Percentiles rank a stretch among this genome's conserved stretches.
phyloP scores from a whole-genome alignment of 495 filamentous ascomycete genomes.

The Oleoguttula mirabilis region DNA sequence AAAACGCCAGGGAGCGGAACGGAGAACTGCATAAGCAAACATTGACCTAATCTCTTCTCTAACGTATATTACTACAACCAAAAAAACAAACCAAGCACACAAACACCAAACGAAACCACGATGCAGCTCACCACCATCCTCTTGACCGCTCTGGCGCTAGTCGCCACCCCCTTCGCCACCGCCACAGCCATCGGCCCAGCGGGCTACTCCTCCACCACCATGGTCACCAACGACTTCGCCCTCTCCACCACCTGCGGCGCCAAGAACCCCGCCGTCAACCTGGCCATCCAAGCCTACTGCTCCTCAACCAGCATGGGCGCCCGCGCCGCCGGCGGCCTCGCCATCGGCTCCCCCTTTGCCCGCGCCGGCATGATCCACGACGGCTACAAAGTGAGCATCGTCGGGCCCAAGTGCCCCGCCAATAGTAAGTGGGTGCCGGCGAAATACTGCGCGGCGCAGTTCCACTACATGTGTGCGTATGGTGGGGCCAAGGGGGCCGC shows the following conservation, averaged over 20 bases:
- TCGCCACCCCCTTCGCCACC: neutral
- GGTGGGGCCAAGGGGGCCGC: too few relatives aligned
- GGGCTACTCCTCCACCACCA: neutral
- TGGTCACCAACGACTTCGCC: neutral
- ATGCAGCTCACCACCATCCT: too few relatives aligned
- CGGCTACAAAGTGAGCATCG: neutral
- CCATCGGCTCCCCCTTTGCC: neutral
- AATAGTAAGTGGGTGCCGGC: slow-evolving; percentile 1
- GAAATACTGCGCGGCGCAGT: slow-evolving; percentile 8
- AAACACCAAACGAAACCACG: too few relatives aligned
- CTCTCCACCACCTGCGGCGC: neutral
- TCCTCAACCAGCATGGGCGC: neutral
- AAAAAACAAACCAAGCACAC: too few relatives aligned
- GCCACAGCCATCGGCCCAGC: neutral
- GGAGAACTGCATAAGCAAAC: too few relatives aligned
- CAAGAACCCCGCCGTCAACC: slow-evolving; percentile 6
- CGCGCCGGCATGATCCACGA: neutral
- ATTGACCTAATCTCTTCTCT: too few relatives aligned
- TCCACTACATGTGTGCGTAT: slow-evolving; percentile 1
- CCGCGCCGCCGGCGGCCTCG: neutral
- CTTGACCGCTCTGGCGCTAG: slow-evolving; percentile 9
- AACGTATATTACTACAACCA: too few relatives aligned
- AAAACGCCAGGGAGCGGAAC: too few relatives aligned
- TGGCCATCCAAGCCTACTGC: slow-evolving; percentile 4
- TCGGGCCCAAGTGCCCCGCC: neutral